Base-by-base conservation (phyloP, 1,284 basidiomycete species). In the Paramarasmius palmivorus region DNA sequence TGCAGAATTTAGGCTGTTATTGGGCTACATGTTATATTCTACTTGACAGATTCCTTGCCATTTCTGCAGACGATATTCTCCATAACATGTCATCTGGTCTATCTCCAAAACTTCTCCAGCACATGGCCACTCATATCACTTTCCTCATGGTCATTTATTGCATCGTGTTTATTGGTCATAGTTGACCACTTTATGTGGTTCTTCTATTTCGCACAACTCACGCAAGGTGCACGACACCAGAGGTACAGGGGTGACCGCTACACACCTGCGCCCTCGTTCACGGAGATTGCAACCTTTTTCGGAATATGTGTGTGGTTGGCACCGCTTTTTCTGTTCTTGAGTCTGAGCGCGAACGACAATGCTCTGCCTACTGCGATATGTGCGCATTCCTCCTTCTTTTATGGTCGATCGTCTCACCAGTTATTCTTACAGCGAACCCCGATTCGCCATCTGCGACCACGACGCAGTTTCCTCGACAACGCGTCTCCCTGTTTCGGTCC, bases 111-210 rank as follows among this genome's bases (percentile, higher is more conserved):
- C 72, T 95, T 98, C 69, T 90, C 92, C 3, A 65, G 75, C 2
- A 78, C 79, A 19, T 98, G 95, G 95, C 95, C 95, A 1, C 75
- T 90, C 65, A 96, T 98, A 61, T 93, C 92, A 2, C 79, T 98
- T 49, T 82, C 90, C 6, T 96, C 94, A 0, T 67, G 77, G 15
- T 83, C 85, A 2, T 97, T 98, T 76, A 68, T 98, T 51, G 79
- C 83, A 1, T 95, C 93, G 0, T 96, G 93, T 67, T 59, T 81
- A 10, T 75, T 95, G 51, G 93, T 95, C 54, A 81, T 98, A 52
- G 70, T 76, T 2, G 93, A 97, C 71, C 95, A 98, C 72, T 97
- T 97, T 65, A 69, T 92, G 50, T 96, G 93, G 92, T 97, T 98
- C 77, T 93, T 92, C 72, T 80, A 96, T 73, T 97, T 97, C 67